Evolutionary conservation across 306 rosid genomes (phyloP).

Genomic region (Potentilla sterilis): DNA sequence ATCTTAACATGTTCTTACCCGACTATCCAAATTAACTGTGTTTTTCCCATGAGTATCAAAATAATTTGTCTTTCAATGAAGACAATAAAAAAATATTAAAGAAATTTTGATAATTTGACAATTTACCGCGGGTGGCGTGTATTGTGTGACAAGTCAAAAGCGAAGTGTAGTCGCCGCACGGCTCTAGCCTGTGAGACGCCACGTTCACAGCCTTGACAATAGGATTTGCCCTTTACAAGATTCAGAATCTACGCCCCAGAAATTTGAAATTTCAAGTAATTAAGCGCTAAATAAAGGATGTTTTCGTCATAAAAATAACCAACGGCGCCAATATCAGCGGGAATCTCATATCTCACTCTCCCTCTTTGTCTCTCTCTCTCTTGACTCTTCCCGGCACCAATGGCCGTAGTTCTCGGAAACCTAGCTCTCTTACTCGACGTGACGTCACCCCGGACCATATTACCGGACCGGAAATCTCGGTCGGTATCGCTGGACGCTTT

Average conservation of each 20-base stretch:
- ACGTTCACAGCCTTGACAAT: conserved; percentile 23
- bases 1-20: too few relatives aligned
- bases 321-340: conserved; percentile 45
- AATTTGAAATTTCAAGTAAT: background rate
- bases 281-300: background rate
- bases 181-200: conserved; percentile 33
- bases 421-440: conserved; percentile 64
- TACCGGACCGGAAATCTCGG: conserved; percentile 55
- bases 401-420: conserved; percentile 75
- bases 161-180: conserved; percentile 34
- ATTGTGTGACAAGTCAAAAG: background rate
- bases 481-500: conserved; percentile 49
- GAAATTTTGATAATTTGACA: too few relatives aligned
- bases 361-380: background rate
- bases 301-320: conserved; percentile 22
- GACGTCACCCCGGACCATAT: conserved; percentile 41
- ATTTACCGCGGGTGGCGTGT: conserved; percentile 13
- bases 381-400: conserved; percentile 22
- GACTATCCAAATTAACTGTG: too few relatives aligned
- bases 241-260: background rate
- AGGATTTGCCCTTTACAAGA: background rate
- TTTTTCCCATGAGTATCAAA: too few relatives aligned
- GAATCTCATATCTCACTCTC: conserved; percentile 13
- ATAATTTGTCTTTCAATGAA: too few relatives aligned
- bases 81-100: too few relatives aligned